Evolutionary conservation across 208 protist genomes (phyloP).

Genomic region (Trypanosoma avium): DNA sequence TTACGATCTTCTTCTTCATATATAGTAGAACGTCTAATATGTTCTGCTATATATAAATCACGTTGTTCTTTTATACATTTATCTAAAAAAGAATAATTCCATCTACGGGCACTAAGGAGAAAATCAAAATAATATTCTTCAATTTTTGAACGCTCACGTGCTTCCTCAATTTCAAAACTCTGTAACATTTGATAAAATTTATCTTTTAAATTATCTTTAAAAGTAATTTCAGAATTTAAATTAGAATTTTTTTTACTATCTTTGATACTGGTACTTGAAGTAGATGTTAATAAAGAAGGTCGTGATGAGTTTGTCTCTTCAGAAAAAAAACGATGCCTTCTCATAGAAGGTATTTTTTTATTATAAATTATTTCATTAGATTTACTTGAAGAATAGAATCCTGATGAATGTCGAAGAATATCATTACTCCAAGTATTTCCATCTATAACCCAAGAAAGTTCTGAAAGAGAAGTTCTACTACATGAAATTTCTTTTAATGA

Average conservation of each 20-base stretch:
- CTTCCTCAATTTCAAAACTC: neutral
- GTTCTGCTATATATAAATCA: conserved; percentile 5
- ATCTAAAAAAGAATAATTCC: neutral
- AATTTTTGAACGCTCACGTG: neutral
- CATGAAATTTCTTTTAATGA: neutral
- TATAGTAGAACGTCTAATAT: conserved; percentile 5
- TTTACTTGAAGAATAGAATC: neutral
- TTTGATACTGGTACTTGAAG: neutral
- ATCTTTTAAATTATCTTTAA: neutral
- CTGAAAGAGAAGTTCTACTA: neutral
- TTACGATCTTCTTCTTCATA: neutral
- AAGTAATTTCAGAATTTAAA: neutral
- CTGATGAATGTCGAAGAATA: conserved; percentile 7
- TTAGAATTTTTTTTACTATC: neutral
- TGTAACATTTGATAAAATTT: neutral
- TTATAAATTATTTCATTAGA: neutral
- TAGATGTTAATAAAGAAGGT: neutral
- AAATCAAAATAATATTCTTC: neutral
- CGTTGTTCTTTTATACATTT: neutral
- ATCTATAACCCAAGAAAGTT: neutral
- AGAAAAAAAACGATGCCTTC: neutral
- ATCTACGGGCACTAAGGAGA: neutral
- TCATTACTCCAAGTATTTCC: neutral
- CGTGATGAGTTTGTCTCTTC: neutral
- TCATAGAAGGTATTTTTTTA: neutral